phyloP scores from a whole-genome alignment of 345 rosid genomes.

The Luvunga scandens region DNA sequence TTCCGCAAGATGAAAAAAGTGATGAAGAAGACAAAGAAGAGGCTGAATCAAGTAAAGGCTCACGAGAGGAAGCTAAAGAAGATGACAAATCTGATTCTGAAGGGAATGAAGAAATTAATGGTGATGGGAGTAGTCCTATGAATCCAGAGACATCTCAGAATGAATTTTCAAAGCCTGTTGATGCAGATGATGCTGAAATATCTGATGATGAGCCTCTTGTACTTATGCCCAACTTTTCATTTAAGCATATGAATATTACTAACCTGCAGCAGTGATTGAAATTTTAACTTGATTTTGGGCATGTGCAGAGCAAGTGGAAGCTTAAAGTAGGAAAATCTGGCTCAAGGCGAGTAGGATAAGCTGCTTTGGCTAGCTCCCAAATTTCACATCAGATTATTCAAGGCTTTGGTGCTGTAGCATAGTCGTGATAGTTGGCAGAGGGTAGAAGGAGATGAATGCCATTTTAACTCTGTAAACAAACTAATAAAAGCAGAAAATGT shows the following conservation, averaged over 20 bases:
- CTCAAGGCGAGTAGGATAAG: slow-evolving; percentile 40
- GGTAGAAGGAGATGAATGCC: slow-evolving; percentile 21
- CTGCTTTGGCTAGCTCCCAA: not conserved
- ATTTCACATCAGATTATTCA: not conserved
- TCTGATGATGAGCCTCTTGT: slow-evolving; percentile 97
- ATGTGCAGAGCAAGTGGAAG: slow-evolving; percentile 79
- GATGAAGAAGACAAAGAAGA: slow-evolving; percentile 39
- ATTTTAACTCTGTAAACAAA: slow-evolving; percentile 30
- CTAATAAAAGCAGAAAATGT: slow-evolving; percentile 37
- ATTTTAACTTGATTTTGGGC: slow-evolving; percentile 9
- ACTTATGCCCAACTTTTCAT: slow-evolving; percentile 25
- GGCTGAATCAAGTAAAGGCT: slow-evolving; percentile 38
- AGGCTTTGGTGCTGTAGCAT: slow-evolving; percentile 15
- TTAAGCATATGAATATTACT: not conserved
- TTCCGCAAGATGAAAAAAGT: slow-evolving; percentile 31
- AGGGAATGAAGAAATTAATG: slow-evolving; percentile 31
- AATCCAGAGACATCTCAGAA: slow-evolving; percentile 13
- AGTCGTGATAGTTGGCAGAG: slow-evolving; percentile 7
- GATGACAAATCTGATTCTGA: slow-evolving; percentile 42
- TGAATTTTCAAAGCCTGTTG: slow-evolving; percentile 21
- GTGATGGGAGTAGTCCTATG: slow-evolving; percentile 29
- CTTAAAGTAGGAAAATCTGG: slow-evolving; percentile 49
- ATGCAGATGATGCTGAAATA: slow-evolving; percentile 44
- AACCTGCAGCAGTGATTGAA: not conserved
- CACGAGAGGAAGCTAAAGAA: slow-evolving; percentile 34